These are phyloP conservation scores for Ophiosphaerella korrae DNA, from an alignment of 2,329 filamentous ascomycete genomes.

Conservation along the genomic window DNA sequence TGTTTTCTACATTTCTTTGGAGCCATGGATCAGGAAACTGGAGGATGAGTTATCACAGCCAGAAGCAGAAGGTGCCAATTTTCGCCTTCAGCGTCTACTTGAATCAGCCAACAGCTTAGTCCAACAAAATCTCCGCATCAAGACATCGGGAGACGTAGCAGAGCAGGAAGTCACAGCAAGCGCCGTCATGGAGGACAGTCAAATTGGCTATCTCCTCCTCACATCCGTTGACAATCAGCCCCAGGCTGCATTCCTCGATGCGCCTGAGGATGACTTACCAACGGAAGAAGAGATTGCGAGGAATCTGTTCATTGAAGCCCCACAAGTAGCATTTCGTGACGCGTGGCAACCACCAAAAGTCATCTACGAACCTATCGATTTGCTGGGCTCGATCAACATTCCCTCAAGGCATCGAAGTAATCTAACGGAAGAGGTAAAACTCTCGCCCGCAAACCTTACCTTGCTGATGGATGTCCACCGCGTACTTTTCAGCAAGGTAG, in stretches of 20 bases:
- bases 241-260: constrained; percentile 59
- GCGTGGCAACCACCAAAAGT: constrained; percentile 67
- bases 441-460: constrained; percentile 72
- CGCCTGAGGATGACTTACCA: constrained; percentile 45
- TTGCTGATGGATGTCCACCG: constrained; percentile 76
- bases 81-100: constrained; percentile 62
- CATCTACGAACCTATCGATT: constrained; percentile 62
- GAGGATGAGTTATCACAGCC: constrained; percentile 62
- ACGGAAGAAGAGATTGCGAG: constrained; percentile 35
- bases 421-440: constrained; percentile 69
- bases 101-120: constrained; percentile 57
- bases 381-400: constrained; percentile 63
- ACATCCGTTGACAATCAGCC: constrained; percentile 55
- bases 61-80: constrained; percentile 58
- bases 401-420: constrained; percentile 66
- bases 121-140: constrained; percentile 53
- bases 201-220: constrained; percentile 63
- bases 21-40: constrained; percentile 61
- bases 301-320: constrained; percentile 23
- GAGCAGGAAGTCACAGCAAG: constrained; percentile 51
- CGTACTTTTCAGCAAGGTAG: constrained; percentile 71
- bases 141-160: constrained; percentile 17
- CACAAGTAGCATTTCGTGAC: constrained; percentile 62
- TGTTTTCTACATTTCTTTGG: constrained; percentile 61
- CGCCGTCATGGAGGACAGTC: constrained; percentile 61